Percentiles rank a stretch among this genome's conserved stretches.
phyloP scores from a whole-genome alignment of 352 stramenopile species.

The Aphanomyces astaci region DNA sequence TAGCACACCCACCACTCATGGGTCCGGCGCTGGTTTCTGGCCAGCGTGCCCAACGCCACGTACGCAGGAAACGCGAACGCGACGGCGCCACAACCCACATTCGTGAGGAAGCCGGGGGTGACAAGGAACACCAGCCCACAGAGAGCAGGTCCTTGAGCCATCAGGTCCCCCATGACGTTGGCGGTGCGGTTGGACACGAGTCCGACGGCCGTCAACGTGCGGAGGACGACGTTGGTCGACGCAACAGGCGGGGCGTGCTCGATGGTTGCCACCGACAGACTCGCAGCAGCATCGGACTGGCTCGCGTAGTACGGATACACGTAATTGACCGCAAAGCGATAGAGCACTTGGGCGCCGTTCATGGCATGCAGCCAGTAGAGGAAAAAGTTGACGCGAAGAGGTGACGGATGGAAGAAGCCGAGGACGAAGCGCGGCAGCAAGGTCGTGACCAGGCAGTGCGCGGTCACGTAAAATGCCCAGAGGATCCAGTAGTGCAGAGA shows the following conservation, averaged over 20 bases:
- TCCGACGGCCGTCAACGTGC: conserved; percentile 51
- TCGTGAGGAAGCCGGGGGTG: conserved; percentile 75
- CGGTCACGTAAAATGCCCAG: conserved; percentile 45
- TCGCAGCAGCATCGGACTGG: conserved; percentile 27
- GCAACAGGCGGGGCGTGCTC: conserved; percentile 28
- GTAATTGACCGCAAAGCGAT: conserved; percentile 52
- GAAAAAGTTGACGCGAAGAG: conserved; percentile 57
- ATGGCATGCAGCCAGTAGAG: conserved; percentile 79
- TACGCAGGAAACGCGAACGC: conserved; percentile 81
- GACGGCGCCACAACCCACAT: conserved; percentile 56
- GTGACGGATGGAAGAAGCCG: conserved; percentile 41
- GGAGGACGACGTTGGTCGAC: conserved; percentile 55
- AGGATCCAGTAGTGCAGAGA: conserved; percentile 81
- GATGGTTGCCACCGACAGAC: conserved; percentile 42
- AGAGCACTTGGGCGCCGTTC: conserved; percentile 59
- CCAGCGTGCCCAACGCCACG: conserved; percentile 65
- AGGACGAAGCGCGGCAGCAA: conserved; percentile 59
- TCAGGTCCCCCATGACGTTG: conserved; percentile 64
- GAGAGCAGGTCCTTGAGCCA: conserved; percentile 70
- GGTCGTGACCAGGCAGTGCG: conserved; percentile 39
- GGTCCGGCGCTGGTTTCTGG: conserved; percentile 47
- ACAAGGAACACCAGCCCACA: conserved; percentile 76
- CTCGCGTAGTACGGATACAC: conserved; percentile 47
- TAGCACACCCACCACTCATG: conserved; percentile 87
- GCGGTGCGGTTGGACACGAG: conserved; percentile 59